phyloP scores from a whole-genome alignment of 2,329 filamentous ascomycete species.

The Knufia petricola region DNA sequence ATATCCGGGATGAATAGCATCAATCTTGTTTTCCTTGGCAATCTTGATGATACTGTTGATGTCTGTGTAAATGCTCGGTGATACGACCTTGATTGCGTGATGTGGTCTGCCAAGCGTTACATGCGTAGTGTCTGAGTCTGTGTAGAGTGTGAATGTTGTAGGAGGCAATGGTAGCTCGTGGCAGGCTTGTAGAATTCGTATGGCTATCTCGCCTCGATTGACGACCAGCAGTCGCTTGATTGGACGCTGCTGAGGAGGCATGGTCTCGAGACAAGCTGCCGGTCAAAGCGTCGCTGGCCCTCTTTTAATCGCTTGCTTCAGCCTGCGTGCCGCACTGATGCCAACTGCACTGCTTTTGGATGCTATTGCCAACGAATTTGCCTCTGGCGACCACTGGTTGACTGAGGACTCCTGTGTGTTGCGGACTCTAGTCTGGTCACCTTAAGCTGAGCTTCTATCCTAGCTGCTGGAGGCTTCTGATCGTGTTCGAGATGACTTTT shows the following conservation, averaged over 20 bases:
- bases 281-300: too few relatives aligned
- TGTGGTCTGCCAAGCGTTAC: conserved; percentile 39
- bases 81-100: conserved; percentile 42
- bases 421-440: too few relatives aligned
- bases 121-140: conserved; percentile 46
- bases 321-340: too few relatives aligned
- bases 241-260: conserved; percentile 26
- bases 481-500: too few relatives aligned
- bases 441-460: too few relatives aligned
- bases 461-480: too few relatives aligned
- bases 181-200: conserved; percentile 46
- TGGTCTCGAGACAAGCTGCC: conserved; percentile 17
- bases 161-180: conserved; percentile 43
- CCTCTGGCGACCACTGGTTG: too few relatives aligned
- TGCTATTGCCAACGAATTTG: too few relatives aligned
- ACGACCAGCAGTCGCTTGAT: conserved; percentile 45
- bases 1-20: conserved; percentile 51
- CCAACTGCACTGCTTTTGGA: too few relatives aligned
- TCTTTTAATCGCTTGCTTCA: too few relatives aligned
- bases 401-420: too few relatives aligned
- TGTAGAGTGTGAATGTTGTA: conserved; percentile 48
- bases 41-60: conserved; percentile 41
- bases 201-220: conserved; percentile 55
- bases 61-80: conserved; percentile 45
- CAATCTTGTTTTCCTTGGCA: conserved; percentile 41